A percentile compares a stretch with the other conserved stretches of the same genome.
Conservation (phyloP, 2,329 filamentous ascomycete genomes). For the Sclerotinia glacialis region DNA sequence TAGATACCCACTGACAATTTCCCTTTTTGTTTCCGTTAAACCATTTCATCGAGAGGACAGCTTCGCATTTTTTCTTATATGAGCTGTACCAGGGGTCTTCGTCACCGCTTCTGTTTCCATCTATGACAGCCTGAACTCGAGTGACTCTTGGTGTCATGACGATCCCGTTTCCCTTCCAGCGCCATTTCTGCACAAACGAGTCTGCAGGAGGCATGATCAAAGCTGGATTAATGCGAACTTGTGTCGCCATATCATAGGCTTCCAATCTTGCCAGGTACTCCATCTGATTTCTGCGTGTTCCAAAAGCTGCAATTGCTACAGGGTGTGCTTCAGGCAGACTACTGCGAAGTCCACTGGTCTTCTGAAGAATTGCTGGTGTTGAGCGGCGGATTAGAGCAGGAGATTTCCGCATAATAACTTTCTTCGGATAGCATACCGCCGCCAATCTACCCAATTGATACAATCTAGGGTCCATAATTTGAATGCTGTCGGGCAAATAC, state of each 20-base stretch:
- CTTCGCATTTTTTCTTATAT: not conserved
- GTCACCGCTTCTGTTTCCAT: not conserved
- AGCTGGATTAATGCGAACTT: not conserved
- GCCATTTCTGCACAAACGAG: conserved; percentile 4
- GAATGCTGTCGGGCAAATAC: not conserved
- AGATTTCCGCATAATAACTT: not conserved
- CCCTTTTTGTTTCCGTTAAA: not conserved
- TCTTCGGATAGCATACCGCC: conserved; percentile 1
- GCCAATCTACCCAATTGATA: not conserved
- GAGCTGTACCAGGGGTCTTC: not conserved
- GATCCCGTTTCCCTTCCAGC: not conserved
- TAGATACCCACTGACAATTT: not conserved
- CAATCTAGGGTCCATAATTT: not conserved
- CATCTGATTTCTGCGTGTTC: not conserved
- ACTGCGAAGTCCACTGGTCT: not conserved
- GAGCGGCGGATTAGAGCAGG: not conserved
- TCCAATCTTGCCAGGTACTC: not conserved
- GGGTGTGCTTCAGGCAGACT: not conserved
- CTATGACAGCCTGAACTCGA: not conserved
- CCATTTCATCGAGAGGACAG: not conserved
- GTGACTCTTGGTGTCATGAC: not conserved
- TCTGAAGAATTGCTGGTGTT: not conserved
- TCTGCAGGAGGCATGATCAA: not conserved
- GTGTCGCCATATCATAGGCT: not conserved
- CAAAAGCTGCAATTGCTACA: not conserved